phyloP scores from a whole-genome alignment of 805 yeast species.

The Metschnikowia cerradonensis region DNA sequence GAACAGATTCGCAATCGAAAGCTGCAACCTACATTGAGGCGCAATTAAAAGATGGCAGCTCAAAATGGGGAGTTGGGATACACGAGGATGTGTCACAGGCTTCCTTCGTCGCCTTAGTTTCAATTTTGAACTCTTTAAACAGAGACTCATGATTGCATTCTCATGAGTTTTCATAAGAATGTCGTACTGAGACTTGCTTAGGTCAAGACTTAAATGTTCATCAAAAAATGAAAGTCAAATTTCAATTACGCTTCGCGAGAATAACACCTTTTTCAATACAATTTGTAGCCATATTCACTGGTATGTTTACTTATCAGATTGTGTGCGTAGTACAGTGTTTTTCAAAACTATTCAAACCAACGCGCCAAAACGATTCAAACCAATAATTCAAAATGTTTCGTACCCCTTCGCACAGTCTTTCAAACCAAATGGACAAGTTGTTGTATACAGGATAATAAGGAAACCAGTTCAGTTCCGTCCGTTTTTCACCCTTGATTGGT shows the following conservation, averaged over 20 bases:
- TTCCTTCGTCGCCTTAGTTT: slow-evolving; percentile 63
- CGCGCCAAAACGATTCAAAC: too few relatives aligned
- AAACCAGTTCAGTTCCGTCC: too few relatives aligned
- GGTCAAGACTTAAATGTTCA: background rate
- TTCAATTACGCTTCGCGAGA: background rate
- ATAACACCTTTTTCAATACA: background rate
- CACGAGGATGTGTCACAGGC: slow-evolving; percentile 88
- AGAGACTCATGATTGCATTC: slow-evolving; percentile 4
- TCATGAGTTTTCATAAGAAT: background rate
- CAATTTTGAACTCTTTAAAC: slow-evolving; percentile 53
- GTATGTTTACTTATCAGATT: background rate
- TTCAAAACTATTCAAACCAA: too few relatives aligned
- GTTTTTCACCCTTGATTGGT: too few relatives aligned
- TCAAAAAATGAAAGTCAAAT: background rate
- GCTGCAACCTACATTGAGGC: slow-evolving; percentile 70
- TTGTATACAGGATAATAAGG: too few relatives aligned
- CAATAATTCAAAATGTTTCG: too few relatives aligned
- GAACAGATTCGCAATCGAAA: slow-evolving; percentile 62
- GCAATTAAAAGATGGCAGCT: slow-evolving; percentile 12
- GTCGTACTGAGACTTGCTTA: background rate
- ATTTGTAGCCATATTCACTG: background rate
- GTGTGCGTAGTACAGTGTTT: background rate
- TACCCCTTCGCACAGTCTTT: too few relatives aligned
- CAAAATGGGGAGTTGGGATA: slow-evolving; percentile 88
- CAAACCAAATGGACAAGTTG: too few relatives aligned